A percentile compares a stretch with the other conserved stretches of the same genome.
Conservation (phyloP, 2,329 filamentous ascomycete species). For the Talaromyces sp. region DNA sequence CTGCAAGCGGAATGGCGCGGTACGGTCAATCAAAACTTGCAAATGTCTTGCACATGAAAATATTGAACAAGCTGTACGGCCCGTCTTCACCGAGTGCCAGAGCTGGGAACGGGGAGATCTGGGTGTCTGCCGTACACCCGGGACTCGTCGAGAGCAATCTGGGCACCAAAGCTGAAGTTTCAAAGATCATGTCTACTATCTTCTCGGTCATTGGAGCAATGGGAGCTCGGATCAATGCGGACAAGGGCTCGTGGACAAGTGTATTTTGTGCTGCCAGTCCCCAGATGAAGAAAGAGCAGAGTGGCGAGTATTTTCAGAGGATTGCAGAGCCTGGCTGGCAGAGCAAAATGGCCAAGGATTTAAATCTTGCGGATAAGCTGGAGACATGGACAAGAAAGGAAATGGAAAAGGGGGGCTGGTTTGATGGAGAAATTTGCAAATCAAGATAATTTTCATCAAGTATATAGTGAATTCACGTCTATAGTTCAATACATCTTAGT, state of each 20-base stretch:
- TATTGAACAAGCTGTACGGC: conserved; percentile 29
- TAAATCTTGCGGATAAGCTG: conserved; percentile 1
- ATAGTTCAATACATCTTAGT: no score
- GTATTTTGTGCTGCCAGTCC: not conserved
- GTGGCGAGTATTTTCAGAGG: conserved; percentile 9
- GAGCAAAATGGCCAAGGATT: conserved; percentile 6
- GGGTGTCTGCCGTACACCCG: conserved; percentile 32
- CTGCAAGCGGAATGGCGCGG: conserved; percentile 28
- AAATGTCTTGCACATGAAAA: conserved; percentile 39
- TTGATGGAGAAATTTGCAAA: not conserved
- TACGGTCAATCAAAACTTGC: conserved; percentile 44
- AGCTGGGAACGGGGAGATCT: conserved; percentile 31
- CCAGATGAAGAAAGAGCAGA: not conserved
- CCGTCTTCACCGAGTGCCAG: conserved; percentile 12
- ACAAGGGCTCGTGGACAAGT: not conserved
- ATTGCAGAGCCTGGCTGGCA: conserved; percentile 6
- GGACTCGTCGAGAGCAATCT: conserved; percentile 27
- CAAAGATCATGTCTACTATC: not conserved
- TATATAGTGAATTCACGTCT: no score
- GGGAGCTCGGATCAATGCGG: not conserved
- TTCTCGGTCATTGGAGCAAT: not conserved
- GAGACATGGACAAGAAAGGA: conserved; percentile 7
- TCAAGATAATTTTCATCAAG: no score
- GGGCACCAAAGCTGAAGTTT: not conserved
- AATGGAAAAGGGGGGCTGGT: conserved; percentile 5